phyloP scores from a whole-genome alignment of 257 asterid genomes.

The Marsdenia floribunda region DNA sequence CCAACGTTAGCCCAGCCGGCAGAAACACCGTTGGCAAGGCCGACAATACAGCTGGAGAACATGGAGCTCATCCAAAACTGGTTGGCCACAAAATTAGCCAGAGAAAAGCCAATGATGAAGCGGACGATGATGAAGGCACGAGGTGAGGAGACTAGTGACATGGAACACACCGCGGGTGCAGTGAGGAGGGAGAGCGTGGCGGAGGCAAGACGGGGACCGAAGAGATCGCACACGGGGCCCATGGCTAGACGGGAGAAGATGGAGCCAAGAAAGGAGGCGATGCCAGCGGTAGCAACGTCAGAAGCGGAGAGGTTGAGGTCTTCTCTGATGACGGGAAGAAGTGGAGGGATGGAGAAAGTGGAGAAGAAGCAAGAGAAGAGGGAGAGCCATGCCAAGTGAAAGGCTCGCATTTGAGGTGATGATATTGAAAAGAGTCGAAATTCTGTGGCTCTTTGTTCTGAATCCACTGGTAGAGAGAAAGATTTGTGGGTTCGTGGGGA shows the following conservation, averaged over 20 bases:
- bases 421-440: conserved; percentile 40
- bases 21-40: conserved; percentile 48
- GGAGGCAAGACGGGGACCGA: conserved; percentile 50
- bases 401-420: conserved; percentile 53
- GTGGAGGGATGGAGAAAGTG: conserved; percentile 57
- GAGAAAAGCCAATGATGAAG: conserved; percentile 44
- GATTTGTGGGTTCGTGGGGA: conserved; percentile 7
- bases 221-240: conserved; percentile 49
- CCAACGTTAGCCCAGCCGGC: conserved; percentile 72
- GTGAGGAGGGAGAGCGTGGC: conserved; percentile 50
- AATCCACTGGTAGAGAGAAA: conserved; percentile 25
- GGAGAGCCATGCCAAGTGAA: conserved; percentile 60
- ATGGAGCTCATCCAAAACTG: conserved; percentile 71
- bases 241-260: conserved; percentile 40
- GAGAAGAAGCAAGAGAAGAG: conserved; percentile 54
- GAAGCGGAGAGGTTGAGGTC: conserved; percentile 41
- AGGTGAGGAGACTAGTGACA: conserved; percentile 28
- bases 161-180: conserved; percentile 34
- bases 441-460: conserved; percentile 40
- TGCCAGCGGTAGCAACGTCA: conserved; percentile 35
- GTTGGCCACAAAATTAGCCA: conserved; percentile 52
- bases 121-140: conserved; percentile 31
- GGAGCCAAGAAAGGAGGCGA: conserved; percentile 41
- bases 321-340: conserved; percentile 42
- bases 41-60: conserved; percentile 51